Percentiles rank a stretch among this genome's conserved stretches.
These are phyloP conservation scores for Sugiyamaella lignohabitans DNA, from an alignment of 805 yeast genomes.

Conservation along the genomic window DNA sequence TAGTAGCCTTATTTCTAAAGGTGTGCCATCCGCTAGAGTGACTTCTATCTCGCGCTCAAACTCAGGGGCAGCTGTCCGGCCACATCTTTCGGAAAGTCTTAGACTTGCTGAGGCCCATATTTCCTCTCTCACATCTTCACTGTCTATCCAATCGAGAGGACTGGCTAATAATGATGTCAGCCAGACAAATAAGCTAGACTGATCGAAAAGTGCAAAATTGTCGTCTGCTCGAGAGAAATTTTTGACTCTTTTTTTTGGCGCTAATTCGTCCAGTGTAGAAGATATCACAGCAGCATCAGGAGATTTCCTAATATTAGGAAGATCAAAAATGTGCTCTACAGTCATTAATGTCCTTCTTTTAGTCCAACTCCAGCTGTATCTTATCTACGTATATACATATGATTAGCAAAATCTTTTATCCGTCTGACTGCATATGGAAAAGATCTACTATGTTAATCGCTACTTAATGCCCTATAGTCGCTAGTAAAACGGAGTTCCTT, in stretches of 20 bases:
- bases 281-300: constrained; percentile 20
- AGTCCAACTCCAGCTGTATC: no score
- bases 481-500: no score
- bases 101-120: constrained; percentile 53
- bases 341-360: no score
- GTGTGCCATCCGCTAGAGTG: constrained; percentile 20
- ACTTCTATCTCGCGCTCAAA: constrained; percentile 51
- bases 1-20: constrained; percentile 32
- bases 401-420: no score
- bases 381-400: no score
- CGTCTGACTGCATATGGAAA: no score
- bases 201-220: constrained; percentile 9
- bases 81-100: constrained; percentile 74
- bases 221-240: constrained; percentile 17
- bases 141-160: constrained; percentile 41
- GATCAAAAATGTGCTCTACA: constrained; percentile 25
- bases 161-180: constrained; percentile 27
- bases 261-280: constrained; percentile 15
- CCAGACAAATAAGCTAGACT: constrained; percentile 28
- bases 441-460: no score
- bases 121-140: constrained; percentile 26
- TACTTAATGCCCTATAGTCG: no score
- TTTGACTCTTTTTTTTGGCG: constrained; percentile 12
- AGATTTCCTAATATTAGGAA: constrained; percentile 22
- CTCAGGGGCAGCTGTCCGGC: constrained; percentile 76